Percentiles rank a stretch among this genome's conserved stretches.
Conservation (phyloP, 2,329 filamentous ascomycete genomes). For the Microascus cirrosus region DNA sequence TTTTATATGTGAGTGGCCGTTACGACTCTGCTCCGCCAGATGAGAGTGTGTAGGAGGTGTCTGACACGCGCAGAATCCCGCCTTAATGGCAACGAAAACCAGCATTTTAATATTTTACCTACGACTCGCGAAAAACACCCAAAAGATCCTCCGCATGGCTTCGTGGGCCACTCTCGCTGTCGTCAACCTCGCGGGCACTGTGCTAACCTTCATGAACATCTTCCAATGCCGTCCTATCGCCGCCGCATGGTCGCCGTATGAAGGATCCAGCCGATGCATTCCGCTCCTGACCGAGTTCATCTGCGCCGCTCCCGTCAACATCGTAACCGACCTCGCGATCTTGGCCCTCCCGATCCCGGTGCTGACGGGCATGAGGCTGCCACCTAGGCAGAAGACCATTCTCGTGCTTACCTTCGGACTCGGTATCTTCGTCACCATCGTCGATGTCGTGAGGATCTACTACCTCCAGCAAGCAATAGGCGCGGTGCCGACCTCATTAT, state of each 20-base stretch:
- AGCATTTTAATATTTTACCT: slow-evolving; percentile 91
- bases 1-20: slow-evolving; percentile 40
- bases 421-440: slow-evolving; percentile 76
- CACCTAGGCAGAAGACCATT: slow-evolving; percentile 77
- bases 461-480: slow-evolving; percentile 68
- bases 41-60: no score
- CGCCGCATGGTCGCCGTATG: slow-evolving; percentile 50
- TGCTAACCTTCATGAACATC: slow-evolving; percentile 76
- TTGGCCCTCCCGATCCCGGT: slow-evolving; percentile 82
- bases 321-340: slow-evolving; percentile 82
- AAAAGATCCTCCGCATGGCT: slow-evolving; percentile 66
- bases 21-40: no score
- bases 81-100: slow-evolving; percentile 82
- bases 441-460: slow-evolving; percentile 82
- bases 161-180: slow-evolving; percentile 69
- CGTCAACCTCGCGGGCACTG: slow-evolving; percentile 67
- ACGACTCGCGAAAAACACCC: slow-evolving; percentile 64
- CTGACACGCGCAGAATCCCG: slow-evolving; percentile 54
- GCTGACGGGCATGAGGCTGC: slow-evolving; percentile 74
- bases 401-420: slow-evolving; percentile 77
- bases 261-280: slow-evolving; percentile 31
- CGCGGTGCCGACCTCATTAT: slow-evolving; percentile 23
- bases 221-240: slow-evolving; percentile 71
- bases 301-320: slow-evolving; percentile 78
- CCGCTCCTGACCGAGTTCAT: slow-evolving; percentile 52